phyloP scores from a whole-genome alignment of 2,329 filamentous ascomycete genomes.

The Eutypa lata region DNA sequence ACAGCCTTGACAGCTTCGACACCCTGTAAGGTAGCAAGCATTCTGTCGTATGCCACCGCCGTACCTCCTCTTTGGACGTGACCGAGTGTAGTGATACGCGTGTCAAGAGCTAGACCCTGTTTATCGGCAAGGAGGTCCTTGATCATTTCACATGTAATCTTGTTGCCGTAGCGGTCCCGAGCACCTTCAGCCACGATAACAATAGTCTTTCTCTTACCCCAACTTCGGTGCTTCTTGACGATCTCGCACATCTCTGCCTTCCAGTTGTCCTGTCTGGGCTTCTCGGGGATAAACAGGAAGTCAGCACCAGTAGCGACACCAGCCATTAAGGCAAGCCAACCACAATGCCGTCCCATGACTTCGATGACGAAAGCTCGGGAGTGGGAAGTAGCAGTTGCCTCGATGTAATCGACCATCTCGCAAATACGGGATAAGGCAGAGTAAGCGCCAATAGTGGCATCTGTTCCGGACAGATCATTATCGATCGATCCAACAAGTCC shows the following conservation, averaged over 20 bases:
- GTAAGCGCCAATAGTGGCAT: slow-evolving; percentile 96
- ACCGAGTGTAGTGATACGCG: slow-evolving; percentile 88
- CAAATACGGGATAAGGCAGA: slow-evolving; percentile 91
- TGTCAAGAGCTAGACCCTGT: slow-evolving; percentile 78
- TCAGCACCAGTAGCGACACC: slow-evolving; percentile 94
- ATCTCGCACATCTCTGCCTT: slow-evolving; percentile 80
- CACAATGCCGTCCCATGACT: slow-evolving; percentile 97
- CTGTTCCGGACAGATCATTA: slow-evolving; percentile 95
- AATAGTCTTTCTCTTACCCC: slow-evolving; percentile 96
- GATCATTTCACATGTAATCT: slow-evolving; percentile 77
- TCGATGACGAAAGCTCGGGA: slow-evolving; percentile 96
- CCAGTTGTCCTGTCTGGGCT: slow-evolving; percentile 85
- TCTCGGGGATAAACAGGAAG: slow-evolving; percentile 95
- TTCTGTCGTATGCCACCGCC: slow-evolving; percentile 90
- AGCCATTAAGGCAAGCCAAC: slow-evolving; percentile 95
- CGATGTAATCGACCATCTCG: slow-evolving; percentile 93
- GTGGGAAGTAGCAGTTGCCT: slow-evolving; percentile 91
- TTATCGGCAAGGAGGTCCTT: slow-evolving; percentile 82
- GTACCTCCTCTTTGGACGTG: slow-evolving; percentile 96
- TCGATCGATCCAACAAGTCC: slow-evolving; percentile 96
- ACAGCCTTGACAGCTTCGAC: slow-evolving; percentile 93
- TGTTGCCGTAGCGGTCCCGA: slow-evolving; percentile 77
- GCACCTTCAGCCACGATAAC: slow-evolving; percentile 97
- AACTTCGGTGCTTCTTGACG: slow-evolving; percentile 72
- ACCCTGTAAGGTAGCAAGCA: slow-evolving; percentile 88